Conservation (phyloP, 2,329 filamentous ascomycete species). For the Penicillium frequentans region DNA sequence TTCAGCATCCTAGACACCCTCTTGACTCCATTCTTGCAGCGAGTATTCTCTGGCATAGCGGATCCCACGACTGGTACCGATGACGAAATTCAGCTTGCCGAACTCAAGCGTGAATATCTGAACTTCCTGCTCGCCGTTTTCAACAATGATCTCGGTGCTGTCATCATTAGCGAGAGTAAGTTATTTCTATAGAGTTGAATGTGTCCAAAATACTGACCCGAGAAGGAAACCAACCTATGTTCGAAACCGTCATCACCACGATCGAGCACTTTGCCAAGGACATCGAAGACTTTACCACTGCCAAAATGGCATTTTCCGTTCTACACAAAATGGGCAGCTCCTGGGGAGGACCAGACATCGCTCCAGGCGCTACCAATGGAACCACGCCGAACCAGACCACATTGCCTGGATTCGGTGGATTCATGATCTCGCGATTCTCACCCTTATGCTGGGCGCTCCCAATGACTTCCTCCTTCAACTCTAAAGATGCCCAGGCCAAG, state of each 20-base stretch:
- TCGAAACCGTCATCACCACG: conserved; percentile 82
- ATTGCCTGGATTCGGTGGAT: conserved; percentile 85
- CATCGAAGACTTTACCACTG: conserved; percentile 64
- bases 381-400: conserved; percentile 40
- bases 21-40: conserved; percentile 83
- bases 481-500: conserved; percentile 83
- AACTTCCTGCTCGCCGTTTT: conserved; percentile 89
- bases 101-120: conserved; percentile 91
- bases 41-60: conserved; percentile 81
- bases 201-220: not conserved
- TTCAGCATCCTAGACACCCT: conserved; percentile 84
- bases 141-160: conserved; percentile 82
- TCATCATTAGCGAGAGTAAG: conserved; percentile 77
- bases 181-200: conserved; percentile 4
- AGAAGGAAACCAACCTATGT: conserved; percentile 77
- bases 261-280: conserved; percentile 83
- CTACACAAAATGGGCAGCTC: conserved; percentile 79
- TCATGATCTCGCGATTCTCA: conserved; percentile 87
- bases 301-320: conserved; percentile 77
- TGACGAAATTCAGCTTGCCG: conserved; percentile 90
- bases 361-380: conserved; percentile 40
- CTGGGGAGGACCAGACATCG: conserved; percentile 84
- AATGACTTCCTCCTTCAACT: conserved; percentile 73
- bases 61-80: conserved; percentile 88
- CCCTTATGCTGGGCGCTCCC: conserved; percentile 87